Evolutionary conservation across 306 rosid genomes (phyloP).

Genomic region (Erythrophleum fordii): DNA sequence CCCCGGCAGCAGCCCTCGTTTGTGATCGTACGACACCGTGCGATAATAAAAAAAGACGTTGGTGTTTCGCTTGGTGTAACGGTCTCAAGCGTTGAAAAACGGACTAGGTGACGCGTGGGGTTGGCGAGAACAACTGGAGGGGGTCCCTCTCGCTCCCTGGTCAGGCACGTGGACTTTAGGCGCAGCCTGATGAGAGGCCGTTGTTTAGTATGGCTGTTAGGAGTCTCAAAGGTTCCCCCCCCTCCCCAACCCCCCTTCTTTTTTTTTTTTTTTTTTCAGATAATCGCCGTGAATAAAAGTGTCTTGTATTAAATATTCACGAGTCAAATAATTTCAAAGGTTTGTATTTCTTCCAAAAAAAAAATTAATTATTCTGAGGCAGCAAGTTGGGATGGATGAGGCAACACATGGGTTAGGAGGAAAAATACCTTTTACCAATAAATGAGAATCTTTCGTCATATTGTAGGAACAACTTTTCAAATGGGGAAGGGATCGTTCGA

Average conservation of each 20-base stretch:
- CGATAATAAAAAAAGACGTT: background rate
- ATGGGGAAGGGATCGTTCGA: background rate
- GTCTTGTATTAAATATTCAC: too few relatives aligned
- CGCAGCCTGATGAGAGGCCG: background rate
- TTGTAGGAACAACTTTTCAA: background rate
- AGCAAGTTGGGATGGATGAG: too few relatives aligned
- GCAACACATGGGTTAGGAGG: too few relatives aligned
- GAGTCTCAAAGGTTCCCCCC: background rate
- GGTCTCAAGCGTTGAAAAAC: background rate
- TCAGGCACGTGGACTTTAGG: slow-evolving; percentile 33
- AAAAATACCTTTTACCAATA: background rate
- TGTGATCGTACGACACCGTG: background rate
- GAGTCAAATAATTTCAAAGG: too few relatives aligned
- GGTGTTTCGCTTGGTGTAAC: too few relatives aligned
- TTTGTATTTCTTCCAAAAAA: too few relatives aligned
- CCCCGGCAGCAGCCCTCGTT: background rate
- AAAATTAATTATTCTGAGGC: too few relatives aligned
- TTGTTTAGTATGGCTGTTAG: background rate
- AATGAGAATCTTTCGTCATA: background rate
- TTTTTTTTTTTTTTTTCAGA: too few relatives aligned
- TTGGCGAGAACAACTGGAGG: background rate
- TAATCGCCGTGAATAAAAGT: too few relatives aligned
- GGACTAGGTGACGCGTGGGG: background rate
- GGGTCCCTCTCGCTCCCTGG: background rate
- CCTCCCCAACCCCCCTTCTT: too few relatives aligned